phyloP scores from a whole-genome alignment of 2,329 filamentous ascomycete genomes.

The Pseudogymnoascus sp. region DNA sequence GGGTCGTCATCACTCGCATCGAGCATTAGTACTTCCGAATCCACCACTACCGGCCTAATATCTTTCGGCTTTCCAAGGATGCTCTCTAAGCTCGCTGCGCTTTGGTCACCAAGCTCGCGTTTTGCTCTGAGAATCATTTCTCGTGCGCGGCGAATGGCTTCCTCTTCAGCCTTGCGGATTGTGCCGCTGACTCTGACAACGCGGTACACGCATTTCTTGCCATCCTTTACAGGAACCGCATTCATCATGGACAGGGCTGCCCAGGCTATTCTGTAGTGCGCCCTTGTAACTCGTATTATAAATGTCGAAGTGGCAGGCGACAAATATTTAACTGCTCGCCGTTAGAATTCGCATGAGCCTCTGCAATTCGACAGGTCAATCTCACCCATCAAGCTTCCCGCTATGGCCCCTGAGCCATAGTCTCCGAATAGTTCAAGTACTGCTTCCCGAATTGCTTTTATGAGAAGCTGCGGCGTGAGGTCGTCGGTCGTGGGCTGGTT shows the following conservation, averaged over 20 bases:
- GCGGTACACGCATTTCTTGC: constrained; percentile 64
- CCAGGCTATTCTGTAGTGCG: constrained; percentile 83
- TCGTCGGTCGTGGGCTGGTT: constrained; percentile 69
- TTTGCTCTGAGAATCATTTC: constrained; percentile 58
- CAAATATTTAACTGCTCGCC: constrained; percentile 71
- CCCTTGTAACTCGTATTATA: constrained; percentile 75
- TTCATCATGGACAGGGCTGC: constrained; percentile 76
- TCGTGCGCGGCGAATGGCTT: constrained; percentile 72
- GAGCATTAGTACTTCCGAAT: constrained; percentile 36
- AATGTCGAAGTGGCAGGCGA: constrained; percentile 89
- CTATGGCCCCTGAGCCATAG: constrained; percentile 70
- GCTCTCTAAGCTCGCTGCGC: constrained; percentile 31
- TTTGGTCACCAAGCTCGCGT: constrained; percentile 39
- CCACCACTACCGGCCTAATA: constrained; percentile 20
- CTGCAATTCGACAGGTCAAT: not conserved
- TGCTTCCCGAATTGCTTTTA: constrained; percentile 61
- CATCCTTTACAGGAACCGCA: constrained; percentile 50
- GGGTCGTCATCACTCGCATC: constrained; percentile 41
- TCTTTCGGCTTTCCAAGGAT: constrained; percentile 31
- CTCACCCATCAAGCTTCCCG: constrained; percentile 59
- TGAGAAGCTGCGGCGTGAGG: constrained; percentile 56
- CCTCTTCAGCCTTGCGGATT: constrained; percentile 84
- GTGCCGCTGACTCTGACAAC: constrained; percentile 87
- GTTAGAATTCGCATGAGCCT: not conserved
- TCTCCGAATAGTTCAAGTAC: constrained; percentile 75